phyloP scores from a whole-genome alignment of 2,329 filamentous ascomycete genomes.

The Beauveria sp. region DNA sequence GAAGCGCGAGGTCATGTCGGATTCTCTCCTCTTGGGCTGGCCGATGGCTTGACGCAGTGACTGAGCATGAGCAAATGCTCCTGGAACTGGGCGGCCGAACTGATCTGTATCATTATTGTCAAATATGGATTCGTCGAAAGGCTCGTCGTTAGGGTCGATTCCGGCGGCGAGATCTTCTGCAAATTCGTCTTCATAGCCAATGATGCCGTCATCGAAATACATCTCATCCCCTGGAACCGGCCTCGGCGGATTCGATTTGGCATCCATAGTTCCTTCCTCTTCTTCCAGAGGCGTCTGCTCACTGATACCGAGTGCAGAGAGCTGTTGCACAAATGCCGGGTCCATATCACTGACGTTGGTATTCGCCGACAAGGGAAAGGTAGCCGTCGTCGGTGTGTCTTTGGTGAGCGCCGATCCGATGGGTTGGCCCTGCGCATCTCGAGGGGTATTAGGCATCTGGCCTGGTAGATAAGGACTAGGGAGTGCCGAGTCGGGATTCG shows the following conservation, averaged over 20 bases:
- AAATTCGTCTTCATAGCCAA: constrained; percentile 39
- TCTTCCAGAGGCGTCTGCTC: background rate
- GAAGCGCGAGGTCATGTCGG: constrained; percentile 37
- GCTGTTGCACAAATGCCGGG: background rate
- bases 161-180: constrained; percentile 35
- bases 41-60: constrained; percentile 32
- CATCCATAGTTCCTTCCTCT: background rate
- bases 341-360: background rate
- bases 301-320: constrained; percentile 1
- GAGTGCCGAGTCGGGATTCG: constrained; percentile 32
- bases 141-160: constrained; percentile 40
- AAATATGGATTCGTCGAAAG: constrained; percentile 68
- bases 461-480: constrained; percentile 42
- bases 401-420: constrained; percentile 51
- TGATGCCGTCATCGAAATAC: constrained; percentile 61
- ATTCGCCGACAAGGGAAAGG: constrained; percentile 9
- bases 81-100: constrained; percentile 53
- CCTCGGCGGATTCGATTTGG: background rate
- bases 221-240: constrained; percentile 43
- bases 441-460: constrained; percentile 46
- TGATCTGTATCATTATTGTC: constrained; percentile 59
- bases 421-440: constrained; percentile 45
- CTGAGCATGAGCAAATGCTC: constrained; percentile 48
- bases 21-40: constrained; percentile 33
- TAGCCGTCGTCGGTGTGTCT: constrained; percentile 28